Percentiles rank a stretch among this genome's conserved stretches.
Evolutionary conservation across 2,329 filamentous ascomycete genomes (phyloP).

Genomic region (Penicillium glabrum): DNA sequence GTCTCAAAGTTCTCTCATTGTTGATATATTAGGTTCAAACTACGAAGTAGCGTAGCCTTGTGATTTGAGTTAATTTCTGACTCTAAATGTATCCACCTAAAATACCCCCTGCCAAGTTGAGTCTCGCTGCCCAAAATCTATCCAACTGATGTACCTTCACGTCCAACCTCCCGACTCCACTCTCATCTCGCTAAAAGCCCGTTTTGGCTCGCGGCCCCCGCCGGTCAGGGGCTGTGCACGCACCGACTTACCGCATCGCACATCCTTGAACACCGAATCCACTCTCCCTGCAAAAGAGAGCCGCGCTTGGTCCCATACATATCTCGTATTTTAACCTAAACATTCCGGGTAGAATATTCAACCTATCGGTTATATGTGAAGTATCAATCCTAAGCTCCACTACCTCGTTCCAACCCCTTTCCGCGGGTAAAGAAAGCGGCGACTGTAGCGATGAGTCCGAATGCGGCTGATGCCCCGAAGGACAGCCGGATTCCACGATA

Average conservation of each 20-base stretch:
- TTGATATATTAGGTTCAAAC: background rate
- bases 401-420: constrained; percentile 28
- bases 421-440: constrained; percentile 49
- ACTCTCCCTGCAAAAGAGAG: background rate
- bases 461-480: constrained; percentile 55
- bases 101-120: background rate
- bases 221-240: background rate
- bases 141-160: background rate
- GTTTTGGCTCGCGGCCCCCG: background rate
- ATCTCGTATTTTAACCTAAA: background rate
- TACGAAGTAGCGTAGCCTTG: no score
- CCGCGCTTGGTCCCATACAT: background rate
- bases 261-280: background rate
- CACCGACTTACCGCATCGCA: constrained; percentile 10
- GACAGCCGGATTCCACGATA: constrained; percentile 59
- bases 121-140: background rate
- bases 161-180: background rate
- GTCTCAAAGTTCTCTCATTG: background rate
- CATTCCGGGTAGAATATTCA: background rate
- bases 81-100: no score
- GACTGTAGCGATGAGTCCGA: constrained; percentile 52
- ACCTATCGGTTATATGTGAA: background rate
- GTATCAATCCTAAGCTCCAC: background rate
- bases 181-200: background rate
- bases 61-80: no score